Evolutionary conservation across 768 basidiomycete species (phyloP).

Genomic region (Boletus tomentosulus): DNA sequence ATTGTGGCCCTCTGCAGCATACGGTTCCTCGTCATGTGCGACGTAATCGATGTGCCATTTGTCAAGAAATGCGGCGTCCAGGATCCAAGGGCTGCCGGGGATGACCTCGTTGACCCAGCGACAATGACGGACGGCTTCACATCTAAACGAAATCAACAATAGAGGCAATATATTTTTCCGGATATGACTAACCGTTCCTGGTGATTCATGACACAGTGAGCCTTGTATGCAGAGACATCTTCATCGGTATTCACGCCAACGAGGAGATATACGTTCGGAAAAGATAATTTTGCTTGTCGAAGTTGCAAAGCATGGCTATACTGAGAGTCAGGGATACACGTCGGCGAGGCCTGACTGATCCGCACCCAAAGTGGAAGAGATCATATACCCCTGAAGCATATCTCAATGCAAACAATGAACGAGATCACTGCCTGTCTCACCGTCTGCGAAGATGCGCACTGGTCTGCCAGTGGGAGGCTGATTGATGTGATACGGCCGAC

Average conservation of each 20-base stretch:
- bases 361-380: slow-evolving; percentile 92
- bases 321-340: slow-evolving; percentile 4
- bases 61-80: slow-evolving; percentile 76
- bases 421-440: slow-evolving; percentile 38
- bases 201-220: slow-evolving; percentile 82
- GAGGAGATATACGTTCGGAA: slow-evolving; percentile 84
- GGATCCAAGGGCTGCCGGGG: slow-evolving; percentile 86
- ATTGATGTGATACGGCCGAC: slow-evolving; percentile 78
- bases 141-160: slow-evolving; percentile 36
- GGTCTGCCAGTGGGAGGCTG: slow-evolving; percentile 77
- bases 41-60: slow-evolving; percentile 93
- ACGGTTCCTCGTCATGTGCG: slow-evolving; percentile 93
- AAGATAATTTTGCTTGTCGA: slow-evolving; percentile 93
- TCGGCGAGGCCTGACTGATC: slow-evolving; percentile 3
- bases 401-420: background rate
- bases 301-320: slow-evolving; percentile 88
- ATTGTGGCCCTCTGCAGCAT: slow-evolving; percentile 68
- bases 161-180: background rate
- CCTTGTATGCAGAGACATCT: slow-evolving; percentile 75
- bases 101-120: slow-evolving; percentile 96
- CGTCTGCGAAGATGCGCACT: slow-evolving; percentile 91
- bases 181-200: slow-evolving; percentile 60
- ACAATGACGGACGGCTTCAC: slow-evolving; percentile 93
- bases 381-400: slow-evolving; percentile 81
- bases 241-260: slow-evolving; percentile 93